These are phyloP conservation scores for Caryopteris hybrid DNA, from an alignment of 305 asterid genomes.

Conservation along the genomic window DNA sequence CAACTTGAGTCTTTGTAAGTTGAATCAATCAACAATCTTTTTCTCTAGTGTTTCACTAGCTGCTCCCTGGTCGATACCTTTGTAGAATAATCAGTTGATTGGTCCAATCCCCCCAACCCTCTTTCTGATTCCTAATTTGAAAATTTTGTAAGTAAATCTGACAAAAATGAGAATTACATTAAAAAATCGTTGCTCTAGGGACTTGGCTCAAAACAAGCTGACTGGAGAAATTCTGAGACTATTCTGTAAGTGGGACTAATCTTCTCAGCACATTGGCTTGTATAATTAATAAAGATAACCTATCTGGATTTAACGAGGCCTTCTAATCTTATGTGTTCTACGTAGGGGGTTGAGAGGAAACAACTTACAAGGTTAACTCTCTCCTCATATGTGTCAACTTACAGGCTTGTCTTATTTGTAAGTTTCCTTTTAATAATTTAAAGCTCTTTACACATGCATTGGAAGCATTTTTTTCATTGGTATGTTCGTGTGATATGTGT, in stretches of 20 bases:
- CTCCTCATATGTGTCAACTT: constrained; percentile 94
- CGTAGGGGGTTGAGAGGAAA: constrained; percentile 86
- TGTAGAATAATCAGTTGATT: constrained; percentile 81
- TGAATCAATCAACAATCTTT: background rate
- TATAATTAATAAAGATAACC: background rate
- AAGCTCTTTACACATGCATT: background rate
- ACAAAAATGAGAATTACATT: background rate
- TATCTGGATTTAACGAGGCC: background rate
- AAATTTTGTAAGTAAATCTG: constrained; percentile 85
- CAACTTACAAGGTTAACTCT: constrained; percentile 78
- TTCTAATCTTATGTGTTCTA: background rate
- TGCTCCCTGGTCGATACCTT: constrained; percentile 30
- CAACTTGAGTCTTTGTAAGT: constrained; percentile 83
- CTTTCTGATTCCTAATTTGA: constrained; percentile 93
- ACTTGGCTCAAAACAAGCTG: constrained; percentile 84
- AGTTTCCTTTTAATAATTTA: constrained; percentile 27
- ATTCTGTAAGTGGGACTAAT: constrained; percentile 54
- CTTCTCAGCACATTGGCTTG: too few relatives aligned
- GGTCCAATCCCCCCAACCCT: constrained; percentile 97
- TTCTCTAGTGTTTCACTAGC: background rate
- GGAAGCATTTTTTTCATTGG: background rate
- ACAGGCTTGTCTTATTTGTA: constrained; percentile 98
- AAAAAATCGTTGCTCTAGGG: constrained; percentile 39
- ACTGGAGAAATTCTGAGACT: constrained; percentile 96
- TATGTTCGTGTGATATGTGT: background rate